Conservation (phyloP, 2,329 filamentous ascomycete species). For the Hymenoscyphus scutula region DNA sequence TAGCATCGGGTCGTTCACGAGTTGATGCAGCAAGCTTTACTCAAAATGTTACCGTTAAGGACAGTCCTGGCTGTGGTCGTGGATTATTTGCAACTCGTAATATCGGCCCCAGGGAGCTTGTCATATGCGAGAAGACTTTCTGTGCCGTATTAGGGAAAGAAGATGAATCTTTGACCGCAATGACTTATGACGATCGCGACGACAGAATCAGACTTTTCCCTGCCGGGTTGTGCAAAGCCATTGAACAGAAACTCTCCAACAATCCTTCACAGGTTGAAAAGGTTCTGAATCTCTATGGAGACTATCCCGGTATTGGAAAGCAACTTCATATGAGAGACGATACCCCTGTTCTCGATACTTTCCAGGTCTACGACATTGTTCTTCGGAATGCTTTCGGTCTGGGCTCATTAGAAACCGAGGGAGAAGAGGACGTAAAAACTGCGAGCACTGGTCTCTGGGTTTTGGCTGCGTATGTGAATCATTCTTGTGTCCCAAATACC, state of each 20-base stretch:
- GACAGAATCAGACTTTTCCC: slow-evolving; percentile 19
- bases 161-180: slow-evolving; percentile 31
- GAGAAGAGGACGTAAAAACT: slow-evolving; percentile 38
- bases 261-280: not conserved
- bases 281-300: not conserved
- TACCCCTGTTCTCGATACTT: slow-evolving; percentile 46
- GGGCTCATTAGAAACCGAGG: slow-evolving; percentile 19
- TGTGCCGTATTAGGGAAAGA: slow-evolving; percentile 32
- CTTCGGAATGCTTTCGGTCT: slow-evolving; percentile 45
- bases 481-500: slow-evolving; percentile 50
- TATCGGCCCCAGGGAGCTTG: slow-evolving; percentile 48
- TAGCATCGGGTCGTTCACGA: not conserved
- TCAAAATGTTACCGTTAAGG: not conserved
- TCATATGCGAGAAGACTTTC: slow-evolving; percentile 58
- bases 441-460: not conserved
- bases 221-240: slow-evolving; percentile 33
- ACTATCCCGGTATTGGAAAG: not conserved
- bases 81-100: slow-evolving; percentile 50
- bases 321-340: slow-evolving; percentile 37
- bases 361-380: slow-evolving; percentile 45
- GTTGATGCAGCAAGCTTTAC: not conserved
- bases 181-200: slow-evolving; percentile 33
- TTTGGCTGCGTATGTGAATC: slow-evolving; percentile 25
- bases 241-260: not conserved
- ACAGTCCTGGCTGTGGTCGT: not conserved